Conservation (phyloP, 768 basidiomycete genomes). For the Rhodotorula graminis region DNA sequence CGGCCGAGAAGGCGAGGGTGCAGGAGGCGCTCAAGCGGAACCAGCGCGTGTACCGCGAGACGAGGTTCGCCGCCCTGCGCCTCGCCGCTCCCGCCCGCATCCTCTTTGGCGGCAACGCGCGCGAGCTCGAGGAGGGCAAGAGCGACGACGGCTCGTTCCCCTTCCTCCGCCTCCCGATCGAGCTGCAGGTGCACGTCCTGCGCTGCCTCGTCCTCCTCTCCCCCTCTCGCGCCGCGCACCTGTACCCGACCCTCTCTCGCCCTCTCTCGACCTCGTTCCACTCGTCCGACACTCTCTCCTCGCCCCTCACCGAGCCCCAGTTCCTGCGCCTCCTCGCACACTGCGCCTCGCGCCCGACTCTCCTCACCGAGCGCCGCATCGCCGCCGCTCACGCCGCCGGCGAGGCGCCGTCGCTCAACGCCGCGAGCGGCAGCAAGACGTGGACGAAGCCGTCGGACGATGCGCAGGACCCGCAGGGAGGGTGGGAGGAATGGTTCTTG, state of each 20-base stretch:
- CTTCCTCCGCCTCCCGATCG: slow-evolving; percentile 33
- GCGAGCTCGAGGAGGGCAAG: not conserved
- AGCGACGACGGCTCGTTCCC: slow-evolving; percentile 2
- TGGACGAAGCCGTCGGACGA: not conserved
- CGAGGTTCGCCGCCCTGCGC: slow-evolving; percentile 12
- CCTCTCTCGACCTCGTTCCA: not conserved
- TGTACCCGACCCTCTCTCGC: slow-evolving; percentile 6
- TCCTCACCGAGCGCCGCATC: slow-evolving; percentile 8
- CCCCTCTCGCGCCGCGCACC: slow-evolving; percentile 12
- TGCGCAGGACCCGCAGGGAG: not conserved
- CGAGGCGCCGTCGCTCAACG: slow-evolving; percentile 6
- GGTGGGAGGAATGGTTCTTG: slow-evolving; percentile 31
- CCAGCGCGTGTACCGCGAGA: slow-evolving; percentile 24
- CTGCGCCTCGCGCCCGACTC: slow-evolving; percentile 5
- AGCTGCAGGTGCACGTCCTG: slow-evolving; percentile 34
- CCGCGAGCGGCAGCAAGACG: not conserved
- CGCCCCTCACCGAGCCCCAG: slow-evolving; percentile 23
- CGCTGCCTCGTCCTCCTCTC: slow-evolving; percentile 20
- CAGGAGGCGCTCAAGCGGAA: slow-evolving; percentile 26
- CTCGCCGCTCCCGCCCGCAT: slow-evolving; percentile 16
- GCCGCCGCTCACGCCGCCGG: slow-evolving; percentile 7
- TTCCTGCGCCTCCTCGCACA: slow-evolving; percentile 28
- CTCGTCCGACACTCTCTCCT: not conserved
- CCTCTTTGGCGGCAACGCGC: slow-evolving; percentile 21
- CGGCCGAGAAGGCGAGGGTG: slow-evolving; percentile 3